Conservation (phyloP, 2,329 filamentous ascomycete genomes). For the Chaetomiaceae sp. region DNA sequence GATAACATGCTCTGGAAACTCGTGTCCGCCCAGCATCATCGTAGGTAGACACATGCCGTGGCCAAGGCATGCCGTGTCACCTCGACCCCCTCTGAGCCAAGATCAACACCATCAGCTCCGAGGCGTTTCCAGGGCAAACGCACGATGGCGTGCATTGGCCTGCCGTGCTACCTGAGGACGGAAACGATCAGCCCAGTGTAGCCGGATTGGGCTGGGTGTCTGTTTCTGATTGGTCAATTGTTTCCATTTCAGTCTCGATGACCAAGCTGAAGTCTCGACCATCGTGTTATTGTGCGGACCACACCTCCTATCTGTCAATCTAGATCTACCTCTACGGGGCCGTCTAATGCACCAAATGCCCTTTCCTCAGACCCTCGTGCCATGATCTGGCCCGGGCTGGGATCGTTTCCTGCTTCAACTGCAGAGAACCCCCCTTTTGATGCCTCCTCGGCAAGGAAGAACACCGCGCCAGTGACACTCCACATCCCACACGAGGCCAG, state of each 20-base stretch:
- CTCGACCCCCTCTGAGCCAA: background rate
- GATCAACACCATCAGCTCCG: constrained; percentile 2
- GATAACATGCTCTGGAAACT: no score
- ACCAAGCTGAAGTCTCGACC: no score
- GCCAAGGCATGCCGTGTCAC: background rate
- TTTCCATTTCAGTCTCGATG: background rate
- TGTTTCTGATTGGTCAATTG: constrained; percentile 20
- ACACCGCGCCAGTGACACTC: background rate
- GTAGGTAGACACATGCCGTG: background rate
- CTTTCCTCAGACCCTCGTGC: no score
- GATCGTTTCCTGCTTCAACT: background rate
- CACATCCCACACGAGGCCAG: background rate
- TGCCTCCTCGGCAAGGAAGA: background rate
- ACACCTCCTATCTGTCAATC: constrained; percentile 24
- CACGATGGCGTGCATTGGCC: constrained; percentile 26
- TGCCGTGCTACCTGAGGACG: constrained; percentile 20
- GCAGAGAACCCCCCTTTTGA: no score
- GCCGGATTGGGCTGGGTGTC: constrained; percentile 18
- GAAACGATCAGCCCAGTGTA: constrained; percentile 13
- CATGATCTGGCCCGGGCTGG: background rate
- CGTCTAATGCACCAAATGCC: constrained; percentile 5
- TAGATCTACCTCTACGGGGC: constrained; percentile 24
- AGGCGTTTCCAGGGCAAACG: constrained; percentile 12
- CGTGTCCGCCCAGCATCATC: background rate
- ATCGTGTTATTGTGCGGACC: background rate